These are phyloP conservation scores for Pterocarpus macrocarpus DNA, from an alignment of 306 rosid genomes.

Conservation along the genomic window DNA sequence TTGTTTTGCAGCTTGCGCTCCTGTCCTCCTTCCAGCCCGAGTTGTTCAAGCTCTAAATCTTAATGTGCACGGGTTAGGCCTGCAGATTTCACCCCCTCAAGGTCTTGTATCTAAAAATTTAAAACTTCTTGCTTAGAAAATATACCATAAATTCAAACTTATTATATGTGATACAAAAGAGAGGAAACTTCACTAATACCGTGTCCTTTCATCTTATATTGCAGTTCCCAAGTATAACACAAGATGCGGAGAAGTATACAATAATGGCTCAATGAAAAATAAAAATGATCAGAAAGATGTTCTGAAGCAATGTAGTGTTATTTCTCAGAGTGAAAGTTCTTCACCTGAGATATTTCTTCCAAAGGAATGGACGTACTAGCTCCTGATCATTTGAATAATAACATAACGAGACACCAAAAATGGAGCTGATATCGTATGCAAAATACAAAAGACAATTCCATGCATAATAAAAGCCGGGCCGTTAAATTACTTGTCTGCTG, in stretches of 20 bases:
- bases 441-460: not conserved
- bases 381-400: not conserved
- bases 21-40: conserved; percentile 73
- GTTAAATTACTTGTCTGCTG: not conserved
- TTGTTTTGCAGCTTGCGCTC: conserved; percentile 65
- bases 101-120: conserved; percentile 44
- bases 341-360: conserved; percentile 72
- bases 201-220: conserved; percentile 28
- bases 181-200: not conserved
- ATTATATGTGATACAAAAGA: not conserved
- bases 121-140: not conserved
- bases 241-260: conserved; percentile 32
- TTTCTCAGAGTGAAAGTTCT: conserved; percentile 56
- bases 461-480: conserved; percentile 11
- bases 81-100: conserved; percentile 66
- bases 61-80: conserved; percentile 68
- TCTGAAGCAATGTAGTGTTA: conserved; percentile 53
- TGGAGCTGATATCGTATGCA: not conserved
- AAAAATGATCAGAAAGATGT: conserved; percentile 45
- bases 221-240: conserved; percentile 42
- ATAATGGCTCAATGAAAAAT: conserved; percentile 32
- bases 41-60: conserved; percentile 85
- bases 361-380: conserved; percentile 81
- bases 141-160: not conserved
- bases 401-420: not conserved